phyloP scores from a whole-genome alignment of 2,329 filamentous ascomycete species.

The Fusarium newnesense region DNA sequence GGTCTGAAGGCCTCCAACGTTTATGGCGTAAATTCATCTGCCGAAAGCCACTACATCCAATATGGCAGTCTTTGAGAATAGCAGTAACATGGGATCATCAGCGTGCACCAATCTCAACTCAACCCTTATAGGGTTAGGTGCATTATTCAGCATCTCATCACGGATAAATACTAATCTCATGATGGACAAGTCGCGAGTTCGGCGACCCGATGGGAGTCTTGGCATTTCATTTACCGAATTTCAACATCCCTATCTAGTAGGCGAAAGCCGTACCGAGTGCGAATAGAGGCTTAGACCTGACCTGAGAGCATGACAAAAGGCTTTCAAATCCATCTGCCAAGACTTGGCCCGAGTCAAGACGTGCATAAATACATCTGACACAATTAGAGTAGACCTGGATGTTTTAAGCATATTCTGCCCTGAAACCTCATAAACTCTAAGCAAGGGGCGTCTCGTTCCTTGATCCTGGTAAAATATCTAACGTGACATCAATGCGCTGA shows the following conservation, averaged over 20 bases:
- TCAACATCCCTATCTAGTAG: not conserved
- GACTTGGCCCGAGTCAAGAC: not conserved
- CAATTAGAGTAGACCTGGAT: not conserved
- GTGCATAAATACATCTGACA: not conserved
- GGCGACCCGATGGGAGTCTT: not conserved
- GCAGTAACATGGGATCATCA: not conserved
- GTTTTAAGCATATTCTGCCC: not conserved
- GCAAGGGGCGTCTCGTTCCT: not conserved
- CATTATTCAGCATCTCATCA: slow-evolving; percentile 27
- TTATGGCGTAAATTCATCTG: not conserved
- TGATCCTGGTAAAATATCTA: slow-evolving; percentile 4
- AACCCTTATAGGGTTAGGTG: not conserved
- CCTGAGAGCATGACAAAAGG: not conserved
- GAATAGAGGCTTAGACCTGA: not conserved
- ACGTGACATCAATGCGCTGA: not conserved
- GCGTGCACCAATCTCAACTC: not conserved
- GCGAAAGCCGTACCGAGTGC: slow-evolving; percentile 5
- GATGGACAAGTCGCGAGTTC: slow-evolving; percentile 15
- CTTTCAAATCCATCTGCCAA: not conserved
- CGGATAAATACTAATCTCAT: slow-evolving; percentile 21
- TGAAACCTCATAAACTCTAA: not conserved
- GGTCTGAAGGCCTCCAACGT: slow-evolving; percentile 34
- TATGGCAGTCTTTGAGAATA: not conserved
- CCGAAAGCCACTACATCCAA: not conserved
- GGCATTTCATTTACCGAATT: not conserved